phyloP scores from a whole-genome alignment of 176 grass and related monocot species.

The Areca catechu region DNA sequence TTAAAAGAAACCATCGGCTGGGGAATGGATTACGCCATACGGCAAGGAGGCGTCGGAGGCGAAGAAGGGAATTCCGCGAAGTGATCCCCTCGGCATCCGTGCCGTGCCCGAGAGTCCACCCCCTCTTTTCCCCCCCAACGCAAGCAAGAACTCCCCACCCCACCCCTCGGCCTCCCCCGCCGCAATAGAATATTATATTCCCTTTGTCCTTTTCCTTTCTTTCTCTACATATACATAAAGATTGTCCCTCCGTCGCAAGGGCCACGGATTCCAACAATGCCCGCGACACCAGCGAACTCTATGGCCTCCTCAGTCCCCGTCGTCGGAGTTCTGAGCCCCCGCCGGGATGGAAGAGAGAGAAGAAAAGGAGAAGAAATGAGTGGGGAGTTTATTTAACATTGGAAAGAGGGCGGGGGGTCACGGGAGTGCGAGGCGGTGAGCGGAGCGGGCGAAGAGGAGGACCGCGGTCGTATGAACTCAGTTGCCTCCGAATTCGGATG shows the following conservation, averaged over 20 bases:
- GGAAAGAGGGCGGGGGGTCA: not conserved
- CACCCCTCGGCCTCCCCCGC: constrained; percentile 9
- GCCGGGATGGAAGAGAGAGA: not conserved
- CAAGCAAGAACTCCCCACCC: constrained; percentile 1
- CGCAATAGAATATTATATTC: not conserved
- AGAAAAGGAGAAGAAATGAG: not conserved
- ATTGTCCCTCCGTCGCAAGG: not conserved
- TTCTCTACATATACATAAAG: too few relatives aligned
- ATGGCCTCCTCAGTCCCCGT: not conserved
- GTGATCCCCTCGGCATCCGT: constrained; percentile 19
- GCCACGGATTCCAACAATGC: not conserved
- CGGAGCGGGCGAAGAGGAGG: not conserved
- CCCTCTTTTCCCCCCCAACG: constrained; percentile 20
- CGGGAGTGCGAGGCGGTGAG: not conserved
- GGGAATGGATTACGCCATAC: constrained; percentile 22
- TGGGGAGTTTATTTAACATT: not conserved
- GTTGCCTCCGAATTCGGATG: too few relatives aligned
- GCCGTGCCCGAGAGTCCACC: constrained; percentile 15
- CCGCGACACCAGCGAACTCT: not conserved
- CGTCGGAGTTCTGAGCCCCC: not conserved
- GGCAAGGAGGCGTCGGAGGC: constrained; percentile 20
- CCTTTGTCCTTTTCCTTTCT: not conserved
- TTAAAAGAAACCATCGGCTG: constrained; percentile 20
- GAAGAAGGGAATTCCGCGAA: constrained; percentile 3
- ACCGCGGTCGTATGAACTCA: not conserved